These are phyloP conservation scores for Geosmithia flava DNA, from an alignment of 2,329 filamentous ascomycete species.

Conservation along the genomic window DNA sequence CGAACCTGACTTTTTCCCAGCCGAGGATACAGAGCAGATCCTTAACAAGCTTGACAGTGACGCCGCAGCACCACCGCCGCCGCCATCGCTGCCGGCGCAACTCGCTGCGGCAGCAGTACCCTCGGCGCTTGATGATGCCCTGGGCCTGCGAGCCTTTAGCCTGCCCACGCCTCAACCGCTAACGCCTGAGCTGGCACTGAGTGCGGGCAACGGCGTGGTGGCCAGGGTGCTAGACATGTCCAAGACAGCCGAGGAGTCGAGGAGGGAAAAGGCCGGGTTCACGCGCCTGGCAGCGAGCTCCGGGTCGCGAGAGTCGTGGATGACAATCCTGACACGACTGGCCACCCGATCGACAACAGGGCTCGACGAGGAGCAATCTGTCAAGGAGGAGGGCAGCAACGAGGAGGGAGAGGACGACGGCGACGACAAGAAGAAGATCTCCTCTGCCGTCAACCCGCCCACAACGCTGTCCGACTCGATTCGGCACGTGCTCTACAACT, in stretches of 20 bases:
- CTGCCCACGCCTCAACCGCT: constrained; percentile 67
- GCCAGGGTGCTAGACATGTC: constrained; percentile 70
- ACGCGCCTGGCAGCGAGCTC: constrained; percentile 73
- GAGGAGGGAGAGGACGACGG: constrained; percentile 1
- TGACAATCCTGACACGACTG: constrained; percentile 73
- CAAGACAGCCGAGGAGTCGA: constrained; percentile 58
- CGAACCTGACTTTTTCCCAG: constrained; percentile 72
- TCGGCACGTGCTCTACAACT: constrained; percentile 69
- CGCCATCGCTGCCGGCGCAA: background rate
- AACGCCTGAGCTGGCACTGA: constrained; percentile 57
- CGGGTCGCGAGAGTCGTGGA: constrained; percentile 81
- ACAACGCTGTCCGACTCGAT: constrained; percentile 51
- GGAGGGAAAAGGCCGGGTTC: constrained; percentile 56
- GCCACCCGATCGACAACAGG: constrained; percentile 68
- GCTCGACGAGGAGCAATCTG: constrained; percentile 40
- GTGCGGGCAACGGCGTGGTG: constrained; percentile 63
- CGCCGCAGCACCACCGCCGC: constrained; percentile 21
- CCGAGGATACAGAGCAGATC: constrained; percentile 67
- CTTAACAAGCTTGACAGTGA: constrained; percentile 62
- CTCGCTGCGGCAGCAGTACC: background rate
- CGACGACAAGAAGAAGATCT: background rate
- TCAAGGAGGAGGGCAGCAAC: constrained; percentile 43
- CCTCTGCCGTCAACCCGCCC: too few species aligned
- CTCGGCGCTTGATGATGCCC: constrained; percentile 20
- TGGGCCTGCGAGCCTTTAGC: constrained; percentile 66